Percentiles rank a stretch among this genome's conserved stretches.
Conservation (phyloP, 139 green algal species). For the Picochlorum sp. region DNA sequence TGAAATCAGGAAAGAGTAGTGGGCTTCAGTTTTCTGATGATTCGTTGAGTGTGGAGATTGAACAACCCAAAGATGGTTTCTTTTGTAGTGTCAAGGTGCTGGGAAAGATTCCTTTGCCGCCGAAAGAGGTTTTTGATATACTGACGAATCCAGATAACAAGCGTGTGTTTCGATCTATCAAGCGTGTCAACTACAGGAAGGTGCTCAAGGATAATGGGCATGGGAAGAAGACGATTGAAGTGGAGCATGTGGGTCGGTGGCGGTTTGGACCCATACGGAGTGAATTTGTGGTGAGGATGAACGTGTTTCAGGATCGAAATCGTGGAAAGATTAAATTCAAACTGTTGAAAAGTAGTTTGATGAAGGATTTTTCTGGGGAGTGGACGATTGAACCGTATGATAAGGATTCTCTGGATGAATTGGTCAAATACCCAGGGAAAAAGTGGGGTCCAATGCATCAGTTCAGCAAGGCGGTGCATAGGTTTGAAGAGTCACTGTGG, state of each 20-base stretch:
- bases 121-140: constrained; percentile 44
- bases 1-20: too few relatives aligned
- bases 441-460: constrained; percentile 7
- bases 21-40: constrained; percentile 4
- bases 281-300: constrained; percentile 19
- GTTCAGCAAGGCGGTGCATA: constrained; percentile 9
- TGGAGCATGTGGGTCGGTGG: constrained; percentile 46
- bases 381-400: constrained; percentile 6
- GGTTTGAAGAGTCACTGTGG: constrained; percentile 2
- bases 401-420: constrained; percentile 6
- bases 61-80: constrained; percentile 17
- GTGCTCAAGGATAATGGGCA: constrained; percentile 39
- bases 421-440: constrained; percentile 5
- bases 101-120: constrained; percentile 33
- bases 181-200: constrained; percentile 38
- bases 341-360: constrained; percentile 2
- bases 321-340: constrained; percentile 12
- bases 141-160: constrained; percentile 39
- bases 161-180: constrained; percentile 47
- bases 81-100: constrained; percentile 2
- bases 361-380: constrained; percentile 10
- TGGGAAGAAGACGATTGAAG: constrained; percentile 33
- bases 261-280: constrained; percentile 34
- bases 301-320: constrained; percentile 32
- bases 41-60: constrained; percentile 19